Conservation (phyloP, 2,329 filamentous ascomycete genomes). For the Fulvia fulva region DNA sequence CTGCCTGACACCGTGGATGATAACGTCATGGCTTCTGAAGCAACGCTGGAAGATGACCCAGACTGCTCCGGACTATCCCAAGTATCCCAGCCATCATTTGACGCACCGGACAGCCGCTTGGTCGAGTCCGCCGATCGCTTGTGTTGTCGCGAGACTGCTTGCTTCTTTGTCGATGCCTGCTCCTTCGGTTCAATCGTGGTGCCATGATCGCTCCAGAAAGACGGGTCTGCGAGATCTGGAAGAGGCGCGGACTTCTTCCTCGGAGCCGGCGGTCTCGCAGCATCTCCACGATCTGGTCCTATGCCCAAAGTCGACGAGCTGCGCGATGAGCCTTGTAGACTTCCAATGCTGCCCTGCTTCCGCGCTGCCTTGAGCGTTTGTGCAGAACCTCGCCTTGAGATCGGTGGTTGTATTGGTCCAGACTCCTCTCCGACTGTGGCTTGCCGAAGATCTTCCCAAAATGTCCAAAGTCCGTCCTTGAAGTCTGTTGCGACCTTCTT, state of each 20-base stretch:
- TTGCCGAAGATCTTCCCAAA: slow-evolving; percentile 91
- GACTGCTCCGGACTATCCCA: slow-evolving; percentile 28
- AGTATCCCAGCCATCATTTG: slow-evolving; percentile 30
- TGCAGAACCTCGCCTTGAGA: slow-evolving; percentile 24
- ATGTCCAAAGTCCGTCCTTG: slow-evolving; percentile 84
- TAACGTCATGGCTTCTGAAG: slow-evolving; percentile 25
- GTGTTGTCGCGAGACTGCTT: slow-evolving; percentile 17
- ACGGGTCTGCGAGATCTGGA: slow-evolving; percentile 27
- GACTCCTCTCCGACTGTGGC: slow-evolving; percentile 94
- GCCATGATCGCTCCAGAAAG: slow-evolving; percentile 31
- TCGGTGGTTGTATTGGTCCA: slow-evolving; percentile 47
- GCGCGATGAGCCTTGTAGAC: slow-evolving; percentile 20
- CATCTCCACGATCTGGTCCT: slow-evolving; percentile 12
- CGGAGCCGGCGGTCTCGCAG: slow-evolving; percentile 17
- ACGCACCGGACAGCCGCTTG: slow-evolving; percentile 18
- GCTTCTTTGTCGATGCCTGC: slow-evolving; percentile 24
- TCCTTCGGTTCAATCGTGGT: slow-evolving; percentile 9
- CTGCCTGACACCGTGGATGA: slow-evolving; percentile 24
- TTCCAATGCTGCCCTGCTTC: slow-evolving; percentile 29
- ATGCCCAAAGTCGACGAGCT: slow-evolving; percentile 20
- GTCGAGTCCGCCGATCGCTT: slow-evolving; percentile 17
- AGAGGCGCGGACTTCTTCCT: slow-evolving; percentile 22
- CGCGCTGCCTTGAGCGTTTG: slow-evolving; percentile 21
- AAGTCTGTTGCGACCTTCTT: slow-evolving; percentile 88
- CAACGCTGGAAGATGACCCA: slow-evolving; percentile 22